Evolutionary conservation across 495 filamentous ascomycete species (phyloP).

Genomic region (Xylaria longipes): DNA sequence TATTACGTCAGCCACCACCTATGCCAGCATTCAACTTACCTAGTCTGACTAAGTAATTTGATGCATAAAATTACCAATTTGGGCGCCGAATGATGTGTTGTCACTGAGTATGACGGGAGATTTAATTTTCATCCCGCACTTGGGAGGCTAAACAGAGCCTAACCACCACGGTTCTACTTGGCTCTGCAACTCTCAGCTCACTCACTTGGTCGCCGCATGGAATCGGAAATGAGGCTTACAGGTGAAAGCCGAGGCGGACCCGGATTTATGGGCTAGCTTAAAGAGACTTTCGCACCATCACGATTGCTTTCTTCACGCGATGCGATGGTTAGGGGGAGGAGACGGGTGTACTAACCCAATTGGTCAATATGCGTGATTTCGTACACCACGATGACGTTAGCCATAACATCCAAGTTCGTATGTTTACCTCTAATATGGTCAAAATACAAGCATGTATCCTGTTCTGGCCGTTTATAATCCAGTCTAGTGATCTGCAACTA

Average conservation of each 20-base stretch:
- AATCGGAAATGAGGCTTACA: conserved; percentile 15
- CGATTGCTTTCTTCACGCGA: neutral
- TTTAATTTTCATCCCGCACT: conserved; percentile 6
- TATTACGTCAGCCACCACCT: conserved; percentile 11
- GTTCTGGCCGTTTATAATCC: neutral
- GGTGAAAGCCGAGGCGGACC: neutral
- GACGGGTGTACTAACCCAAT: neutral
- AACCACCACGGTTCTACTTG: neutral
- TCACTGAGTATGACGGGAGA: neutral
- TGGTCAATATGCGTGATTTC: neutral
- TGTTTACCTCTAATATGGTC: neutral
- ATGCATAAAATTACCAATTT: neutral
- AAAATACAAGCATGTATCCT: neutral
- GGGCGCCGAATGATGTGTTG: neutral
- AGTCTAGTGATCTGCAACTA: neutral
- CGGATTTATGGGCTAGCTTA: neutral
- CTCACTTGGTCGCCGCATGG: conserved; percentile 10
- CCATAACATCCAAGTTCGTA: neutral
- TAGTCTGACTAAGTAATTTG: conserved; percentile 6
- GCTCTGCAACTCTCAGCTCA: conserved; percentile 13
- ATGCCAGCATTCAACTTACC: neutral
- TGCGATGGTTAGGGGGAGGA: neutral
- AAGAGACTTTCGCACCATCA: neutral
- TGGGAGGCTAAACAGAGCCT: neutral
- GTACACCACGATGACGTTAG: neutral